Evolutionary conservation across 2,329 filamentous ascomycete species (phyloP), one percentile per base, ranked within the genome.

Genomic region (Fusarium haematococcum): DNA sequence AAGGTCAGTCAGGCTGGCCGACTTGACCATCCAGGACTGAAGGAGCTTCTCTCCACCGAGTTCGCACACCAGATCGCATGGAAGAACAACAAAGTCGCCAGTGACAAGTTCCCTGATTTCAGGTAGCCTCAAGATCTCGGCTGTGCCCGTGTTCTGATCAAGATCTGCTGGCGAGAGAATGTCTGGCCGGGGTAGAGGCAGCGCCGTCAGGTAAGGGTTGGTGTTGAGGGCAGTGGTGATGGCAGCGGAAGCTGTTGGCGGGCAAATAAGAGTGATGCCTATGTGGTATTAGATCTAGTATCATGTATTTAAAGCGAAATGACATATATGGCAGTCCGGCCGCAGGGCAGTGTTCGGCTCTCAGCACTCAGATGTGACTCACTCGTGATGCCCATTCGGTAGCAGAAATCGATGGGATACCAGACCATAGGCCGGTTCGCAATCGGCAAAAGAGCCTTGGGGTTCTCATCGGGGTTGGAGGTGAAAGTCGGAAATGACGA

Each of bases 51-150:
- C 93, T 14, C 95, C 95, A 4, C 93, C 92, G 18, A 98, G 86
- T 79, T 98, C 95, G 81, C 95, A 98, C 43, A 99, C 91, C 8
- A 99, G 87, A 81, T 99, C 97, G 83, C 97, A 99, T 1, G 97
- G 96, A 5, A 99, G 86, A 4, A 98, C 90, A 30, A 98, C 86
- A 79, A 99, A 98, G 83, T 99, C 95, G 14, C 91, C 91, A 63
- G 90, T 95, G 77, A 99, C 91, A 9, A 91, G 88, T n/a, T 88
- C 87, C 79, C 93, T 92, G 52, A 98, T 91, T 81, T 98, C 94
- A 1, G 94, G 93, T 10, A 98, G 87, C 11, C 95, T 91, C 62
- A 99, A 89, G 23, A 98, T 91, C 79, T 98, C 93, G 9, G 94
- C 95, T 8, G 97, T 98, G 61, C 95, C 95, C 0, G 93, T 97